Conservation (phyloP, 129 eudicot genomes). For the Lonicera japonica region DNA sequence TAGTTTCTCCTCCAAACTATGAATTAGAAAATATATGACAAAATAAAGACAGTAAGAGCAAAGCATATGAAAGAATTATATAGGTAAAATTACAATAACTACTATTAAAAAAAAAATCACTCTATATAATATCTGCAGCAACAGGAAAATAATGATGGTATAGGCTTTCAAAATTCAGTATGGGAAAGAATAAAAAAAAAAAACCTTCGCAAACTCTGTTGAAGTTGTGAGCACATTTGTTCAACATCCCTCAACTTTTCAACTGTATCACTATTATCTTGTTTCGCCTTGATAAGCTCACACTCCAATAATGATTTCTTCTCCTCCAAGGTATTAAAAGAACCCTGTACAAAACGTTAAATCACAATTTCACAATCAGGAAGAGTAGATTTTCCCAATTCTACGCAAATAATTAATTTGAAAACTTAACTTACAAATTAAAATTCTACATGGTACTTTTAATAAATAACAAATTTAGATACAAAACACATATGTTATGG, state of each 20-base stretch:
- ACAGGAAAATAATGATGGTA: no score
- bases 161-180: no score
- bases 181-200: neutral
- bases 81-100: no score
- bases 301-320: conserved; percentile 57
- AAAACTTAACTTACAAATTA: neutral
- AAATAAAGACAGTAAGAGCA: neutral
- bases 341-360: conserved; percentile 45
- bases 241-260: conserved; percentile 72
- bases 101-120: no score
- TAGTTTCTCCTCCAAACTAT: conserved; percentile 80
- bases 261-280: conserved; percentile 49
- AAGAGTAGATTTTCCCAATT: no score
- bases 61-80: neutral
- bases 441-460: neutral
- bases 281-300: conserved; percentile 60
- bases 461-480: neutral
- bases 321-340: conserved; percentile 59
- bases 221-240: conserved; percentile 56
- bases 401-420: neutral
- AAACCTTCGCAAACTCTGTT: conserved; percentile 69
- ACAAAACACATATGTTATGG: no score
- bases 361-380: neutral
- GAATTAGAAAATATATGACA: conserved; percentile 4
- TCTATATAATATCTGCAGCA: no score